Evolutionary conservation across 768 basidiomycete species (phyloP).

Genomic region (Sarcomyxa edulis): DNA sequence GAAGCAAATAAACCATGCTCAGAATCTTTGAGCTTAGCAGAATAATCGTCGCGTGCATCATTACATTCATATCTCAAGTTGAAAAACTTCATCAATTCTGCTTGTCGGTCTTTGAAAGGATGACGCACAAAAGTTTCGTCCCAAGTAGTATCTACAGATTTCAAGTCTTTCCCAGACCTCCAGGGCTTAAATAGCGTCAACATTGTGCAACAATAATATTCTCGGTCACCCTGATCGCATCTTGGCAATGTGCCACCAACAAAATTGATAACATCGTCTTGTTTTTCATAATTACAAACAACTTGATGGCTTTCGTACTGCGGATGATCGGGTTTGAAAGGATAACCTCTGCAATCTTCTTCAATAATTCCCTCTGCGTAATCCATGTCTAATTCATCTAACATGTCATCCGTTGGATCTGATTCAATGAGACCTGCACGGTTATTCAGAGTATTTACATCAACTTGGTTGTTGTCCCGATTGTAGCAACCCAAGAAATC

Average conservation of each 20-base stretch:
- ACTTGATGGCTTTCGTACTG: neutral
- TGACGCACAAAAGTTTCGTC: constrained; percentile 16
- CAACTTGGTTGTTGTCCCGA: constrained; percentile 22
- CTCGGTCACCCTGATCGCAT: constrained; percentile 22
- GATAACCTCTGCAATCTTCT: constrained; percentile 23
- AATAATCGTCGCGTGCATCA: constrained; percentile 28
- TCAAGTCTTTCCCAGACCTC: constrained; percentile 19
- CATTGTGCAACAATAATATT: constrained; percentile 26
- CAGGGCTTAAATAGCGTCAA: constrained; percentile 25
- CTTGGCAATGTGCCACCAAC: constrained; percentile 23
- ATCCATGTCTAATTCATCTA: too few species aligned
- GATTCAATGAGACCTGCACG: too few species aligned
- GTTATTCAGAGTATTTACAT: too few species aligned
- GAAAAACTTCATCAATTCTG: constrained; percentile 21
- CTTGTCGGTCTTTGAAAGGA: constrained; percentile 9
- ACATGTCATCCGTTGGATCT: too few species aligned
- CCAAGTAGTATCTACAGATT: constrained; percentile 14
- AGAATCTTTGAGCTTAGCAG: constrained; percentile 11
- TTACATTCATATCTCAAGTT: constrained; percentile 29
- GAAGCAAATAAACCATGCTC: neutral
- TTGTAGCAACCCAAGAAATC: constrained; percentile 12
- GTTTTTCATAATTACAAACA: neutral
- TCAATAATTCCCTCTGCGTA: constrained; percentile 21
- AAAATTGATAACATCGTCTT: constrained; percentile 19
- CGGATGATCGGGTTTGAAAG: constrained; percentile 1